Percentiles rank a stretch among this genome's conserved stretches.
Evolutionary conservation across 345 rosid species (phyloP).

Genomic region (Populus nigra): DNA sequence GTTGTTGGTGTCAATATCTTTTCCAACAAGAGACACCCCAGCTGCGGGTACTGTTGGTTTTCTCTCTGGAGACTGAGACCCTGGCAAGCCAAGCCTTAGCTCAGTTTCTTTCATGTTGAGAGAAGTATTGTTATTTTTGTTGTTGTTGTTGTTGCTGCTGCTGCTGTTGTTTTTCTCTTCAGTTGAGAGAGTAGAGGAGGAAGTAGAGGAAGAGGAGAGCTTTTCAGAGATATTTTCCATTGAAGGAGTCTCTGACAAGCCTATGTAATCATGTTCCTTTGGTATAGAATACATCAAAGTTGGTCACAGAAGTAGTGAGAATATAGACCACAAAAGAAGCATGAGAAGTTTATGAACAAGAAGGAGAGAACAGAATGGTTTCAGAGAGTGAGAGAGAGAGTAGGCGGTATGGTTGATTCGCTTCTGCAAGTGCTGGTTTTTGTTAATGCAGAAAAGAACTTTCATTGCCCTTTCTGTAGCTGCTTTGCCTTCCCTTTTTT

Average conservation of each 20-base stretch:
- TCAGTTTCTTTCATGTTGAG: conserved; percentile 62
- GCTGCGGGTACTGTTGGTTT: conserved; percentile 28
- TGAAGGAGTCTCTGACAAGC: conserved; percentile 46
- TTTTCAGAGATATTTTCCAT: conserved; percentile 41
- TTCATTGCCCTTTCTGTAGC: conserved; percentile 48
- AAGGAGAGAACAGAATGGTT: background rate
- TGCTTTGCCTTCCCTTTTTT: conserved; percentile 6
- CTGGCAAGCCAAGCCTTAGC: conserved; percentile 69
- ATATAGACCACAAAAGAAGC: background rate
- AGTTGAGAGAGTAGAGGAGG: conserved; percentile 28
- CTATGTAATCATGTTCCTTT: conserved; percentile 69
- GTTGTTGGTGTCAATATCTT: conserved; percentile 39
- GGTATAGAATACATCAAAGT: conserved; percentile 46
- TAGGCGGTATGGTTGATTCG: background rate
- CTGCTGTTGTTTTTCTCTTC: conserved; percentile 18
- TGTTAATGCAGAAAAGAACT: conserved; percentile 45
- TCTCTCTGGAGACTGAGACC: conserved; percentile 53
- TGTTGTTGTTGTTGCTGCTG: conserved; percentile 1
- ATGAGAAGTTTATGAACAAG: background rate
- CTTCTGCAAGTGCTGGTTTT: conserved; percentile 25
- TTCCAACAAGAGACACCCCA: conserved; percentile 54
- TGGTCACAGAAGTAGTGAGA: background rate
- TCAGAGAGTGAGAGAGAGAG: background rate
- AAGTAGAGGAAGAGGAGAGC: conserved; percentile 38
- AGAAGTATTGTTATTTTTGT: conserved; percentile 11